Evolutionary conservation across 2,329 filamentous ascomycete species (phyloP).

Genomic region (Monosporascus sp.): DNA sequence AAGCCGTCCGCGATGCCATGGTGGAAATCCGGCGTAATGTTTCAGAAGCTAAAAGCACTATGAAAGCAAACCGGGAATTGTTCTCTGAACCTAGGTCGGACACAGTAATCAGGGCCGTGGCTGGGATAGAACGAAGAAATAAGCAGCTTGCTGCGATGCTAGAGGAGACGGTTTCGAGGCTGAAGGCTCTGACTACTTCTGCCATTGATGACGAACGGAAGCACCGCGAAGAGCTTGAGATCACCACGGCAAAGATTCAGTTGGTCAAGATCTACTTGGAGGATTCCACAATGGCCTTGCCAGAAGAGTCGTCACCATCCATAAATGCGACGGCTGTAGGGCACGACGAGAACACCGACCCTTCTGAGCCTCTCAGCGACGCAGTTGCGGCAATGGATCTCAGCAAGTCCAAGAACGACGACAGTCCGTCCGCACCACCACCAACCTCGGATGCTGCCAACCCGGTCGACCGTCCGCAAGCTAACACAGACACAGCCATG

Average conservation of each 20-base stretch:
- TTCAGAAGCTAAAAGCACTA: constrained; percentile 48
- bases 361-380: constrained; percentile 17
- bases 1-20: constrained; percentile 74
- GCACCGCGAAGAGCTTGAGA: constrained; percentile 49
- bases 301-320: constrained; percentile 28
- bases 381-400: constrained; percentile 23
- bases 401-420: constrained; percentile 12
- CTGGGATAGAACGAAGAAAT: constrained; percentile 59
- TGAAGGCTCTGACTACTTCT: constrained; percentile 55
- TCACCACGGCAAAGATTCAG: constrained; percentile 58
- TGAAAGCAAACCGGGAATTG: constrained; percentile 31
- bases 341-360: constrained; percentile 2
- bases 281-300: constrained; percentile 49
- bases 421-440: not conserved
- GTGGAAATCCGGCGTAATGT: constrained; percentile 75
- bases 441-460: not conserved
- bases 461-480: not conserved
- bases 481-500: constrained; percentile 1
- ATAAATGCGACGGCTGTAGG: constrained; percentile 2
- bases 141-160: constrained; percentile 62
- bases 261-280: constrained; percentile 59
- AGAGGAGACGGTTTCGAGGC: constrained; percentile 56
- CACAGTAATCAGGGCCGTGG: constrained; percentile 33
- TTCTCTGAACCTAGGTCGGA: constrained; percentile 27
- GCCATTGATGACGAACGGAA: constrained; percentile 43